phyloP scores from a whole-genome alignment of 2,329 filamentous ascomycete species.

The Cladosporium sphaerospermum region DNA sequence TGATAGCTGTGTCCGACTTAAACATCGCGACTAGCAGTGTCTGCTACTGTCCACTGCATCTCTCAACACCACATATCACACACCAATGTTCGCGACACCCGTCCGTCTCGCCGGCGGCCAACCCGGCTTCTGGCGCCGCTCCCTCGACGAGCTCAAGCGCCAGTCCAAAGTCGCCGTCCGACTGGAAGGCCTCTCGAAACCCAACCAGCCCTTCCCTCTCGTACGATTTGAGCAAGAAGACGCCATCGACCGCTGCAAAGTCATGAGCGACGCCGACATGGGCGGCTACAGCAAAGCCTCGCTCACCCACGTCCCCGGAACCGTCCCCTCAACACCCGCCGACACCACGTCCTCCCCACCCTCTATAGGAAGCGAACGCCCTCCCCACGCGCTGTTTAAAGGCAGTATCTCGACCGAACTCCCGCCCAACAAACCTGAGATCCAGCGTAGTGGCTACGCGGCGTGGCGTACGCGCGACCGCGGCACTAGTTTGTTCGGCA shows the following conservation, averaged over 20 bases:
- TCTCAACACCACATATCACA: background rate
- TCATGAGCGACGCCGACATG: constrained; percentile 78
- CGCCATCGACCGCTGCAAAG: constrained; percentile 50
- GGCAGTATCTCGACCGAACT: constrained; percentile 83
- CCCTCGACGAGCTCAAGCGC: constrained; percentile 53
- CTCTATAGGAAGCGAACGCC: constrained; percentile 19
- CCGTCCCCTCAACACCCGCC: background rate
- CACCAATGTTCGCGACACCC: constrained; percentile 17
- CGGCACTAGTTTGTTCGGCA: constrained; percentile 74
- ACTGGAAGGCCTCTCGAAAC: constrained; percentile 61
- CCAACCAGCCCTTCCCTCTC: constrained; percentile 58
- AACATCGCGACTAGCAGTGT: background rate
- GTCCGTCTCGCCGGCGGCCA: constrained; percentile 18
- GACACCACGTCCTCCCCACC: background rate
- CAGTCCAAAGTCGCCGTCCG: constrained; percentile 56
- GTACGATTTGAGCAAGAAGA: constrained; percentile 54
- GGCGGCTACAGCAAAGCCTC: constrained; percentile 75
- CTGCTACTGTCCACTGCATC: background rate
- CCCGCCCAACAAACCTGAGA: constrained; percentile 64
- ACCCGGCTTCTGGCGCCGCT: constrained; percentile 52
- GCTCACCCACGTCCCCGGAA: constrained; percentile 53
- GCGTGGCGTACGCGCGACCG: constrained; percentile 81
- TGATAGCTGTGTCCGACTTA: background rate
- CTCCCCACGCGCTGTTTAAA: constrained; percentile 72
- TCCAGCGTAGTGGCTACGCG: constrained; percentile 79